Evolutionary conservation across 2,329 filamentous ascomycete species (phyloP).

Genomic region (Nemania serpens): DNA sequence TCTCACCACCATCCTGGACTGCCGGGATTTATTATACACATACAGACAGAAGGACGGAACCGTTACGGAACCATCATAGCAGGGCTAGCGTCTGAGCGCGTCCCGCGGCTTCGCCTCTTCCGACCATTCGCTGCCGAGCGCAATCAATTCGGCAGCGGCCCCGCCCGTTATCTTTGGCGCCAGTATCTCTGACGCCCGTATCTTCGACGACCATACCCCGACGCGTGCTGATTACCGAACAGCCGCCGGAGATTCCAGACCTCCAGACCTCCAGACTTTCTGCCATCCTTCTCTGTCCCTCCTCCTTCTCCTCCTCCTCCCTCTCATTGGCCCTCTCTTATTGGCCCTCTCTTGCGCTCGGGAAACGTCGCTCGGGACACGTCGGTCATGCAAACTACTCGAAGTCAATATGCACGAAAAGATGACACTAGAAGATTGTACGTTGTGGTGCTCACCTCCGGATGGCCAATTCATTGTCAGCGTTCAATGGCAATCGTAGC

Average conservation of each 20-base stretch:
- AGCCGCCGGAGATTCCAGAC: not conserved
- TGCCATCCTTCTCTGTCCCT: too few species aligned
- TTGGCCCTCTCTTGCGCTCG: constrained; percentile 1
- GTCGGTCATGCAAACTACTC: constrained; percentile 36
- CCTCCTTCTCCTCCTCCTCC: not conserved
- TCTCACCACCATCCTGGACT: not conserved
- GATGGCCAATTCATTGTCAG: not conserved
- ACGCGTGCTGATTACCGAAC: constrained; percentile 18
- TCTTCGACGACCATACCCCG: not conserved
- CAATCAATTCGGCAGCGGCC: constrained; percentile 19
- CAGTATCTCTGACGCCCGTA: too few species aligned
- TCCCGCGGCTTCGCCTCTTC: not conserved
- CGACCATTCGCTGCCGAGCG: constrained; percentile 19
- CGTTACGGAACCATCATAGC: not conserved
- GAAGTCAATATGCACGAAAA: constrained; percentile 72
- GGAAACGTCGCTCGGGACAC: constrained; percentile 26
- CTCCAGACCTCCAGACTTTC: not conserved
- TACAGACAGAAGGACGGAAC: not conserved
- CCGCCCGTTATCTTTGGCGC: constrained; percentile 1
- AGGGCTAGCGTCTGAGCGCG: not conserved
- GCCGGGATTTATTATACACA: not conserved
- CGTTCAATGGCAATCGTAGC: not conserved
- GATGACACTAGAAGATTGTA: constrained; percentile 91
- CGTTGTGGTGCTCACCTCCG: constrained; percentile 35
- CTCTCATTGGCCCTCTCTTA: not conserved